Evolutionary conservation across 2,329 filamentous ascomycete species (phyloP), one percentile per base, ranked within the genome.

Genomic region (Chrysoporthe cubensis): DNA sequence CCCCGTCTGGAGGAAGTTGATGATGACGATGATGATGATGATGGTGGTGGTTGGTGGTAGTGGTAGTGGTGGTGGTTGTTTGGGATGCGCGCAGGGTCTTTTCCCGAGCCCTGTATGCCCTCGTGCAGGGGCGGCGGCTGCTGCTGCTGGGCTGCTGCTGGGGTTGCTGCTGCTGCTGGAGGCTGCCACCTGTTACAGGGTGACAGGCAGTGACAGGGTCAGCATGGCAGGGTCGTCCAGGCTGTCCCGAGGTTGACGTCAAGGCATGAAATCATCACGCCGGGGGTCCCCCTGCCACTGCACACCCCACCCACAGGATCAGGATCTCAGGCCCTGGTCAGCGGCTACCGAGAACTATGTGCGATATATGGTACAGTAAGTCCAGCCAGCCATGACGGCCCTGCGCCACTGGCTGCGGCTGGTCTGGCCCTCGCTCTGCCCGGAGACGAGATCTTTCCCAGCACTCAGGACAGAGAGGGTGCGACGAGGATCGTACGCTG

Each of bases 181-280:
- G 26, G 26, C 26, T 26, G 26, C 26, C 26, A 26, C 26, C 26
- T 26, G 26, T 26, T 26, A 26, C 26, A 26, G n/a, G n/a, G 48
- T 32, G 48, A 52, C 48, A 52, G 26, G 46, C 21, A 14, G 48
- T n/a, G 46, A 26, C 21, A 54, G 50, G 50, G 26, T 11, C 16
- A 14, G 26, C 6, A 40, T 40, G 37, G 37, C 9, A 40, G 6
- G 9, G 37, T 26, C 26, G 26, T 26, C 48, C 16, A 26, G 50
- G 50, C 26, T 40, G 54, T 57, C 54, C 32, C 34, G 34, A n/a
- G 54, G 54, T n/a, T 57, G 54, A 57, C 54, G 54, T 57, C 54
- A 57, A 40, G 9, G 32, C 54, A 57, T 57, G 54, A 57, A n/a
- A n/a, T 57, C 54, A 57, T 57, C 34, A 32, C 14, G 34, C 34